Evolutionary conservation across 2,329 filamentous ascomycete genomes (phyloP), one percentile per base, ranked within the genome.

Genomic region (Arthrobotrys sinensis): DNA sequence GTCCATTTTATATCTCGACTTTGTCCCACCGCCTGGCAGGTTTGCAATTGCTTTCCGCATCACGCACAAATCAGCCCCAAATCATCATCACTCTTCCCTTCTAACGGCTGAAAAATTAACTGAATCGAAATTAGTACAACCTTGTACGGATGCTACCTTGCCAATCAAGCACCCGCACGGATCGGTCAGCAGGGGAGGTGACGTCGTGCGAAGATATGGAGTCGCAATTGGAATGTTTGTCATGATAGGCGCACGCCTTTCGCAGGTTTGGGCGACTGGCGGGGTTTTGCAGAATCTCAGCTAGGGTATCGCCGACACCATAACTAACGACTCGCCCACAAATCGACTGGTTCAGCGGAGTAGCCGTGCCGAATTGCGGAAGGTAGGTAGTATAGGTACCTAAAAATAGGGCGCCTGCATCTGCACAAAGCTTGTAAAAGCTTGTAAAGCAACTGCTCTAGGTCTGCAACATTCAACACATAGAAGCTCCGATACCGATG

Each of bases 141-240:
- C 68, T 64, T 12, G 70, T 48, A 60, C 63, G 24, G 38, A 68
- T 75, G 70, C 63, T 75, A 75, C 70, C 52, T 68, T 75, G 45
- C 70, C 70, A 75, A 53, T 52, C 57, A 65, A 52, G 36, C 38
- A 65, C 36, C 48, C 14, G 34, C 24, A 38, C 43, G 6, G 40
- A 52, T 50, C 46, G 53, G 45, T 52, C 43, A 65, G 53, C 63
- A 52, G 28, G 52, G 28, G 28, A 38, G 24, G 70, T 75, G 70
- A 75, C 70, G 70, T 75, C 52, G 70, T 53, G 32, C 53, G 40
- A 67, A 50, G 36, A 46, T 14, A 11, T 12, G 28, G 45, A 50
- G 32, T 28, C 16, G 64, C 46, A 55, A 67, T 45, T 70, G 66
- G 66, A 70, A 62, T 70, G 66, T 50, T 62, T 57, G 65, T 21